Evolutionary conservation across 176 grass and related monocot species (phyloP), one percentile per base, ranked within the genome.

Genomic region (Puccinellia tenuiflora): DNA sequence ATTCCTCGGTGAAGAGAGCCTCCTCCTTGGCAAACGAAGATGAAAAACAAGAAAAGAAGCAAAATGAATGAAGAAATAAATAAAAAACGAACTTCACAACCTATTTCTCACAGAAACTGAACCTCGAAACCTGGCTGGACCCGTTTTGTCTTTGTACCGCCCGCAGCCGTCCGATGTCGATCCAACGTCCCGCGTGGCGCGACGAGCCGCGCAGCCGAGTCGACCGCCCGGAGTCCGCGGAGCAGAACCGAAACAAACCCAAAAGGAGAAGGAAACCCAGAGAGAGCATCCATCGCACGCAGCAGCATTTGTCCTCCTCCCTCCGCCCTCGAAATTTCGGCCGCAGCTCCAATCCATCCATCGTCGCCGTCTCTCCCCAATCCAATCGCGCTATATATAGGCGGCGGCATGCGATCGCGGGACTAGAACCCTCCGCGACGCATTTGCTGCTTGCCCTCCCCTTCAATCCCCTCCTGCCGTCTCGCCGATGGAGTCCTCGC

Each of bases 401-500:
- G 30, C 46, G 42, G 20, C 40, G 22, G 22, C 84, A 86, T 83
- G 88, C 84, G 40, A 83, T 75, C 72, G 79, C 74, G 26, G 39
- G 71, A 60, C 84, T 86, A 79, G 84, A 47, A 64, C 69, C 54
- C 60, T 57, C 57, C 38, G 21, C 5, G 18, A 33, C 52, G 47
- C 63, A 82, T 86, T 86, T 71, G 77, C 81, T 82, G 87, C 60
- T 31, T 63, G 59, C 69, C n/a, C n/a, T n/a, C 28, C 67, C 75
- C 60, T 76, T 77, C 72, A 85, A 85, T 78, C 72, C 88, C 88
- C 38, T 43, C 3, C 6, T 14, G 28, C 39, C 65, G 51, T 31
- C 65, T 21, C 16, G 64, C 74, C 78, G 71, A 90, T 83, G 84
- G 79, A 90, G 37, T 83, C 84, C 13, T 86, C 84, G 67, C 79